Evolutionary conservation across 805 yeast genomes (phyloP).

Genomic region (Zygotorulaspora chibaensis): DNA sequence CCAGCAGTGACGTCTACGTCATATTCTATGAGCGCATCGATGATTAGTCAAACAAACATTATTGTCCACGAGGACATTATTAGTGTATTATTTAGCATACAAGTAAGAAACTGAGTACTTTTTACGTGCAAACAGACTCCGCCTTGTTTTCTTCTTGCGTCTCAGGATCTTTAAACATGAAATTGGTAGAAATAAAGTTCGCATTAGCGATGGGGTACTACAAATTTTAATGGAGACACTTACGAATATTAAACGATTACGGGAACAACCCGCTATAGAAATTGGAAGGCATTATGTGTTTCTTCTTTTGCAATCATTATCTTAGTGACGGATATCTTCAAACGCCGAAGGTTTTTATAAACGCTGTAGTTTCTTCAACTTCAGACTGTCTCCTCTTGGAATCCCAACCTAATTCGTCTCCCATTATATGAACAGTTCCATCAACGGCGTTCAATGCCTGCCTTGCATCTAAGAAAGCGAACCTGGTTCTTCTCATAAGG

Average conservation of each 20-base stretch:
- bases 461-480: slow-evolving; percentile 84
- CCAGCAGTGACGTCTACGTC: slow-evolving; percentile 62
- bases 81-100: too few species aligned
- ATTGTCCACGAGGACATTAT: too few species aligned
- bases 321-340: slow-evolving; percentile 6
- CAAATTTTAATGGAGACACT: too few species aligned
- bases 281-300: not conserved
- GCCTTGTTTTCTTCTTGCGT: not conserved
- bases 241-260: not conserved
- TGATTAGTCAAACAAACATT: not conserved
- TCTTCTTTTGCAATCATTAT: not conserved
- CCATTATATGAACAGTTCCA: slow-evolving; percentile 82
- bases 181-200: too few species aligned
- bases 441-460: slow-evolving; percentile 79
- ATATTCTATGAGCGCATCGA: slow-evolving; percentile 53
- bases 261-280: not conserved
- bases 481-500: slow-evolving; percentile 87
- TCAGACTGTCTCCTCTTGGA: slow-evolving; percentile 52
- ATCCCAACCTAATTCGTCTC: slow-evolving; percentile 71
- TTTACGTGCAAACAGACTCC: too few species aligned
- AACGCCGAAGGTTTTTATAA: slow-evolving; percentile 60
- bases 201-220: too few species aligned
- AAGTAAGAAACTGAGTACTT: too few species aligned
- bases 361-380: slow-evolving; percentile 46
- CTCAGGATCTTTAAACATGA: not conserved